Conservation (phyloP, 2,329 filamentous ascomycete genomes). For the Pyricularia sp. region DNA sequence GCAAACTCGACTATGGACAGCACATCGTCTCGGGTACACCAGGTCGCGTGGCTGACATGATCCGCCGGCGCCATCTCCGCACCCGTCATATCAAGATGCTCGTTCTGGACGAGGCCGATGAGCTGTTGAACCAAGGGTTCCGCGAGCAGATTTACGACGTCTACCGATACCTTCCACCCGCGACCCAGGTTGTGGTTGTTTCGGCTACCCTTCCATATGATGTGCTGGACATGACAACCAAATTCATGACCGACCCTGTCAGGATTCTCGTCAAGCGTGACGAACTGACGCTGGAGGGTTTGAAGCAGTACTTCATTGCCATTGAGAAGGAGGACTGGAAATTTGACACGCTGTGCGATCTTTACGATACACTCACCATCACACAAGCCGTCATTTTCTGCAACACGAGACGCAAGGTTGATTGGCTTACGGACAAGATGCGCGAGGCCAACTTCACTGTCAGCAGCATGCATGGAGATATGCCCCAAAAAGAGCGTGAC, state of each 20-base stretch:
- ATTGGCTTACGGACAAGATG: conserved; percentile 99
- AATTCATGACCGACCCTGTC: conserved; percentile 98
- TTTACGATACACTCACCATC: conserved; percentile 97
- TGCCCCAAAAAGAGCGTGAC: conserved; percentile 96
- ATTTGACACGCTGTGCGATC: conserved; percentile 94
- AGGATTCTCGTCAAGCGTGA: conserved; percentile 97
- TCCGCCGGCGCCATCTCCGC: conserved; percentile 92
- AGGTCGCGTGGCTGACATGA: conserved; percentile 99
- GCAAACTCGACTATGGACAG: conserved; percentile 87
- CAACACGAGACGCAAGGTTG: conserved; percentile 97
- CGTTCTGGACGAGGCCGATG: conserved; percentile 47
- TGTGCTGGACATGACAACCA: conserved; percentile 97
- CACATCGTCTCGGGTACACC: conserved; percentile 97
- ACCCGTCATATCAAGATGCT: conserved; percentile 90
- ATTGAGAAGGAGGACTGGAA: conserved; percentile 99
- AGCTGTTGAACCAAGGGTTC: conserved; percentile 80
- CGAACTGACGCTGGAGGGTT: conserved; percentile 88
- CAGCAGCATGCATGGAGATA: conserved; percentile 96
- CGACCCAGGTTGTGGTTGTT: conserved; percentile 96
- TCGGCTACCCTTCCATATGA: conserved; percentile 95
- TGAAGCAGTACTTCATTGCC: conserved; percentile 98
- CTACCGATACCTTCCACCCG: conserved; percentile 88
- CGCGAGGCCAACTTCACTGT: conserved; percentile 97
- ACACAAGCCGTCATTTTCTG: conserved; percentile 99
- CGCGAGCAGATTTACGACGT: conserved; percentile 98